Evolutionary conservation across 2,329 filamentous ascomycete genomes (phyloP), one percentile per base, ranked within the genome.

Genomic region (Chaetomiaceae sp.): DNA sequence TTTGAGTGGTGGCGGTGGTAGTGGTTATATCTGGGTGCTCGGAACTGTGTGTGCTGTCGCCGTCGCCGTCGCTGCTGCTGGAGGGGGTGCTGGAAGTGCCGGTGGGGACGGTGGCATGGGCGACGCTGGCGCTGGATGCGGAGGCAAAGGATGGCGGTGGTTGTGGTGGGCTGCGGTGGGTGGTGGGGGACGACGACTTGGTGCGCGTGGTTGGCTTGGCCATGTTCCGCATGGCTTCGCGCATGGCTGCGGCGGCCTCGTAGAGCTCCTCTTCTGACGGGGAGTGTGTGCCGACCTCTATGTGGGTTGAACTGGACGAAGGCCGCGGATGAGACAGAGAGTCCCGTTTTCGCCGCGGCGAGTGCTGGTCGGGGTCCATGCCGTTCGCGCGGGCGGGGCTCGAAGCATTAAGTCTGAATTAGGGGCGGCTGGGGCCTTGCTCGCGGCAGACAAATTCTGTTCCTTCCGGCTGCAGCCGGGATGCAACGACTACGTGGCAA

Each of bases 181-280:
- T 20, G 24, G 34, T 12, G 15, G 24, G 6, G 8, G 37, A 7
- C 22, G 22, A 14, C 14, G 35, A 19, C 12, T 27, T 20, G n/a
- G 18, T 30, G 17, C 22, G 9, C 15, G n/a, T n/a, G n/a, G n/a
- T 26, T 22, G 26, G 17, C 10, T 27, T 22, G 17, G 37, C 18
- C n/a, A 3, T 20, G 1, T 9, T 17, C 29, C 11, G 26, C 18
- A 43, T 42, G 20, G 42, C 38, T 22, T 38, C 29, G 3, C 44
- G 27, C 39, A 48, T 42, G 29, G 39, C 33, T 8, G 35, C 35
- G 32, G 40, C 44, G 19, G 45, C 44, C 12, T 48, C 51, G 35
- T 56, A 55, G 18, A 55, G 42, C 1, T 56, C 51, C 20, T 58
- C 56, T 19, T 48, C 43, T 8, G 42, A 26, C 2, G 39, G 37